Percentiles rank a stretch among this genome's conserved stretches.
These are phyloP conservation scores for Colletotrichum tropicale DNA, from an alignment of 2,329 filamentous ascomycete genomes.

Conservation along the genomic window DNA sequence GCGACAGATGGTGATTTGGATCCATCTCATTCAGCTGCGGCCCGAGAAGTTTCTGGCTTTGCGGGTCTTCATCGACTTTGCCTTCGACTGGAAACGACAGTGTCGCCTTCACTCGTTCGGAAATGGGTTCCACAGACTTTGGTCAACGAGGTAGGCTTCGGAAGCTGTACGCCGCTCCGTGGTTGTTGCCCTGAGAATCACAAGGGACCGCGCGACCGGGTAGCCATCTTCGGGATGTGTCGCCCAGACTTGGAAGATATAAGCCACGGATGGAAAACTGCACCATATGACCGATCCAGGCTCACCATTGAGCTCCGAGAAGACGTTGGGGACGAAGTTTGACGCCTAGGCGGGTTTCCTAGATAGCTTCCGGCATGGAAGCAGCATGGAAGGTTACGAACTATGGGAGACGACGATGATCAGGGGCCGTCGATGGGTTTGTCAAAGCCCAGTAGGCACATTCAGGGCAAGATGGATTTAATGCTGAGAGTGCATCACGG, in stretches of 20 bases:
- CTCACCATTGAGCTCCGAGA: not conserved
- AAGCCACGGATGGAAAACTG: not conserved
- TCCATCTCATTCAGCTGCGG: not conserved
- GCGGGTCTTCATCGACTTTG: not conserved
- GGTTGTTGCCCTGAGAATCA: not conserved
- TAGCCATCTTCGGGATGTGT: not conserved
- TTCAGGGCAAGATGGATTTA: not conserved
- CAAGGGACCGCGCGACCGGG: not conserved
- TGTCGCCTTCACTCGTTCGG: not conserved
- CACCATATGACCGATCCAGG: not conserved
- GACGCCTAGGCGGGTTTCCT: not conserved
- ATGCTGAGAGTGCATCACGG: not conserved
- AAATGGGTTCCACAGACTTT: not conserved
- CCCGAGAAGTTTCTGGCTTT: not conserved
- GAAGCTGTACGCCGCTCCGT: not conserved
- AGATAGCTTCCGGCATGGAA: not conserved
- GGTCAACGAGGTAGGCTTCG: not conserved
- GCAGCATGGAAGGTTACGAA: not conserved
- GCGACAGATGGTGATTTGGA: slow-evolving; percentile 30
- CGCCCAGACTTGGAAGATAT: not conserved
- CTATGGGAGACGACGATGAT: not conserved
- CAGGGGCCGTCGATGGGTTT: not conserved
- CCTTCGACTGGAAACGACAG: not conserved
- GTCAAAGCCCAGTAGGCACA: not conserved
- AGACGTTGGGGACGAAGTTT: not conserved